Percentiles rank a stretch among this genome's conserved stretches.
Conservation (phyloP, 805 yeast genomes). For the Spathaspora boniae region DNA sequence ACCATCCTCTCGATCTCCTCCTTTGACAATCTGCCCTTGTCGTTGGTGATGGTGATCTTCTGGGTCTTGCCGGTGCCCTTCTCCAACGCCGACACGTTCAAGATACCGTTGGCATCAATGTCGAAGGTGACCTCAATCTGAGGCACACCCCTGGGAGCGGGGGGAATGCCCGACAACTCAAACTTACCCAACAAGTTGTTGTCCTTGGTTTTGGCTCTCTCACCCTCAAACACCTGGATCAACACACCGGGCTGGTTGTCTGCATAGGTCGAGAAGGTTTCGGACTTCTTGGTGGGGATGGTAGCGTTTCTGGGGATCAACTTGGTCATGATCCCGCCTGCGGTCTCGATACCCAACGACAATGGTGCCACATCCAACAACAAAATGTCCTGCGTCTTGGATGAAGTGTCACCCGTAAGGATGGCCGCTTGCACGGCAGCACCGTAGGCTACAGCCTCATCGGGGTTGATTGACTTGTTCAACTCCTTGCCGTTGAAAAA, state of each 20-base stretch:
- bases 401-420: slow-evolving; percentile 74
- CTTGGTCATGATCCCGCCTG: slow-evolving; percentile 97
- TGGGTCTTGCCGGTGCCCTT: slow-evolving; percentile 93
- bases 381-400: slow-evolving; percentile 48
- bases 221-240: slow-evolving; percentile 95
- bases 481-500: slow-evolving; percentile 94
- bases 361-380: slow-evolving; percentile 91
- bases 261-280: slow-evolving; percentile 92
- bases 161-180: slow-evolving; percentile 82
- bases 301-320: slow-evolving; percentile 93
- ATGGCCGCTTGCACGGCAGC: slow-evolving; percentile 99
- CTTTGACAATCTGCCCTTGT: slow-evolving; percentile 89
- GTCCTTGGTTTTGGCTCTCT: slow-evolving; percentile 91
- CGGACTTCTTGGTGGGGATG: slow-evolving; percentile 93
- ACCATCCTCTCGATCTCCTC: slow-evolving; percentile 98
- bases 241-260: slow-evolving; percentile 95
- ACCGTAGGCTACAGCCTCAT: slow-evolving; percentile 99
- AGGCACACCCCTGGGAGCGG: slow-evolving; percentile 90
- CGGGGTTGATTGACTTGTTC: slow-evolving; percentile 97
- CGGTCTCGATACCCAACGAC: slow-evolving; percentile 93
- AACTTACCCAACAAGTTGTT: slow-evolving; percentile 87
- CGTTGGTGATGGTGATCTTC: slow-evolving; percentile 88
- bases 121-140: slow-evolving; percentile 89
- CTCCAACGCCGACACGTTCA: slow-evolving; percentile 83
- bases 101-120: slow-evolving; percentile 82